These are phyloP conservation scores for Sarocladium brachiariae DNA, from an alignment of 2,329 filamentous ascomycete genomes.

Conservation along the genomic window DNA sequence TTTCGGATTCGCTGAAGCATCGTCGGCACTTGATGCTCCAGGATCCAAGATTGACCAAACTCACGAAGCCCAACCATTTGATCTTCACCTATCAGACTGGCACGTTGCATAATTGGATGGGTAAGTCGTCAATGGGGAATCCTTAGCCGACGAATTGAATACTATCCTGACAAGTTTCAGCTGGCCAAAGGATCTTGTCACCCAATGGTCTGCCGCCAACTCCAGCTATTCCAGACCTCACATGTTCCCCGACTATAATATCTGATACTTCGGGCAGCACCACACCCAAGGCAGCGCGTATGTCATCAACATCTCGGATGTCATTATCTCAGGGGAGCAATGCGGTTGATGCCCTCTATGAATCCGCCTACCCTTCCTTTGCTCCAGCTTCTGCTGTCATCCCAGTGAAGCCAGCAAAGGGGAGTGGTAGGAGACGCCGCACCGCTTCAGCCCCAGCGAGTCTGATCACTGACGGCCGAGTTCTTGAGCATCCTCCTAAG, in stretches of 20 bases:
- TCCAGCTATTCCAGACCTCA: conserved; percentile 15
- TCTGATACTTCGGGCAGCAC: not conserved
- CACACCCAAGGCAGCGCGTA: not conserved
- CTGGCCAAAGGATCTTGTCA: conserved; percentile 21
- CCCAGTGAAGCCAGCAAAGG: not conserved
- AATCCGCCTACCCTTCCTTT: conserved; percentile 1
- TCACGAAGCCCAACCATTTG: conserved; percentile 19
- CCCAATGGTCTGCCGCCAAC: conserved; percentile 23
- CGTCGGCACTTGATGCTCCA: conserved; percentile 20
- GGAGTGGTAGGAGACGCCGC: not conserved
- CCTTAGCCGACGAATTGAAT: too few relatives aligned
- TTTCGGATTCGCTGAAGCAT: conserved; percentile 25
- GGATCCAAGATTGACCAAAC: conserved; percentile 8
- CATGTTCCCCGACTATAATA: not conserved
- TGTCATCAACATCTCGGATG: not conserved
- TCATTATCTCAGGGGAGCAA: not conserved
- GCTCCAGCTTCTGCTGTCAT: not conserved
- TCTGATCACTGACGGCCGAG: not conserved
- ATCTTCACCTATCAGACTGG: conserved; percentile 19
- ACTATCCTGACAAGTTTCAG: conserved; percentile 20
- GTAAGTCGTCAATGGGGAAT: conserved; percentile 20
- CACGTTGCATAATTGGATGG: conserved; percentile 27
- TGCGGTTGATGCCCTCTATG: not conserved
- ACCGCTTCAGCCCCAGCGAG: not conserved
- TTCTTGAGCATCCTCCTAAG: not conserved